These are phyloP conservation scores for Xylaria sp. DNA, from an alignment of 2,329 filamentous ascomycete species.

Conservation along the genomic window DNA sequence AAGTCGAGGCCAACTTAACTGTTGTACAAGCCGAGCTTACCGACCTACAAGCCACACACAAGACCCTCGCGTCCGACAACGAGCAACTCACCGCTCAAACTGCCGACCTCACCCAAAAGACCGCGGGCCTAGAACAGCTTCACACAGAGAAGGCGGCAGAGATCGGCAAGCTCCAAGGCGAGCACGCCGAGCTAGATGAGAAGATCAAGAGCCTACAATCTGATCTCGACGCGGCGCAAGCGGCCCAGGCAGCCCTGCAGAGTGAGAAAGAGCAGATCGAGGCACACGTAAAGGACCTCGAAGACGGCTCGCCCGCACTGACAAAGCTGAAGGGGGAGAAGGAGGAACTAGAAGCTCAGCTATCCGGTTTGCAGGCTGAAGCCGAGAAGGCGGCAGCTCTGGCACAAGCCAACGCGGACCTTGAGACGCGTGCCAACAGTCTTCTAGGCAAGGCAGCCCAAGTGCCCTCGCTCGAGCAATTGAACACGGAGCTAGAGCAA, in stretches of 20 bases:
- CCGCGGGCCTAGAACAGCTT: constrained; percentile 45
- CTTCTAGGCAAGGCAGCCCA: constrained; percentile 42
- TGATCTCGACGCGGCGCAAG: constrained; percentile 45
- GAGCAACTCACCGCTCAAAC: constrained; percentile 43
- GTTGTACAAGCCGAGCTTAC: constrained; percentile 42
- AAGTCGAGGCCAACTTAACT: constrained; percentile 41
- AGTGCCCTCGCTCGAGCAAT: constrained; percentile 40
- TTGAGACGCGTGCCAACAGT: constrained; percentile 40
- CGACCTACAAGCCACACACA: constrained; percentile 40
- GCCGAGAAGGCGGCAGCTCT: constrained; percentile 37
- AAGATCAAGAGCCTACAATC: constrained; percentile 44
- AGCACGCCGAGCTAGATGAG: constrained; percentile 45
- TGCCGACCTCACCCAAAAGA: constrained; percentile 43
- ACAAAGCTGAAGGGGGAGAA: constrained; percentile 45
- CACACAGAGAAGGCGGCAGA: constrained; percentile 38
- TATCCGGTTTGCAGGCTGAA: constrained; percentile 34
- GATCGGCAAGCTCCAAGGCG: constrained; percentile 41
- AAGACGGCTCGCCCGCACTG: constrained; percentile 40
- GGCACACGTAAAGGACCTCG: constrained; percentile 43
- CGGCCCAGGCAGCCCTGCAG: constrained; percentile 38
- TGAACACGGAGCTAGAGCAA: constrained; percentile 30
- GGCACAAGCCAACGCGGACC: constrained; percentile 40
- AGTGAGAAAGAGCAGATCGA: constrained; percentile 44
- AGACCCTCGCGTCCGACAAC: constrained; percentile 44
- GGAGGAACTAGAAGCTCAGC: constrained; percentile 40